These are phyloP conservation scores for Penicillium parvum DNA, from an alignment of 495 filamentous ascomycete species.

Conservation along the genomic window DNA sequence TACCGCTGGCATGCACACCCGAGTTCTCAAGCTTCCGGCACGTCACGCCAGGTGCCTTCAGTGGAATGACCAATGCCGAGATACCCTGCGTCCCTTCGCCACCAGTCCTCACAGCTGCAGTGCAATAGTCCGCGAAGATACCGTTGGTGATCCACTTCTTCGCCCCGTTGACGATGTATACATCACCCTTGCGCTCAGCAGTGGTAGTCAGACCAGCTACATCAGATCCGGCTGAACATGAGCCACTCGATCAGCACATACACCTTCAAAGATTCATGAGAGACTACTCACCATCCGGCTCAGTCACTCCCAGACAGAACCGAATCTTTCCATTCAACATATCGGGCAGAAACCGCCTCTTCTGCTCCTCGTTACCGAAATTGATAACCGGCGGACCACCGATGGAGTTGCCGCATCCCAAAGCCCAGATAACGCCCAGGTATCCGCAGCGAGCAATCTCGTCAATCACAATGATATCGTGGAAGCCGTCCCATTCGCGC, in stretches of 20 bases:
- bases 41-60: slow-evolving; percentile 38
- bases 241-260: not conserved
- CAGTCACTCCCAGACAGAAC: slow-evolving; percentile 48
- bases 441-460: slow-evolving; percentile 37
- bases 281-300: slow-evolving; percentile 42
- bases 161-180: slow-evolving; percentile 47
- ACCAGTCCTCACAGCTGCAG: slow-evolving; percentile 47
- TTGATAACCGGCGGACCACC: slow-evolving; percentile 45
- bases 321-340: slow-evolving; percentile 34
- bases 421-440: slow-evolving; percentile 34
- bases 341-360: slow-evolving; percentile 38
- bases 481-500: slow-evolving; percentile 39
- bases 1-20: slow-evolving; percentile 35
- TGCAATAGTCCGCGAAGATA: slow-evolving; percentile 43
- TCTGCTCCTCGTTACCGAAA: slow-evolving; percentile 44
- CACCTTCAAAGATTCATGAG: too few species aligned
- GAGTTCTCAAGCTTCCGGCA: slow-evolving; percentile 75
- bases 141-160: slow-evolving; percentile 53
- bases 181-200: slow-evolving; percentile 33
- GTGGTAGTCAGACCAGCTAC: slow-evolving; percentile 47
- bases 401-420: slow-evolving; percentile 43
- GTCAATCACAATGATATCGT: slow-evolving; percentile 38
- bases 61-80: slow-evolving; percentile 42
- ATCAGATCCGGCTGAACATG: slow-evolving; percentile 35
- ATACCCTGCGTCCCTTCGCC: slow-evolving; percentile 37